Base-by-base conservation (phyloP, 192 early-diverging fungal species). In the Coemansia sp. region DNA sequence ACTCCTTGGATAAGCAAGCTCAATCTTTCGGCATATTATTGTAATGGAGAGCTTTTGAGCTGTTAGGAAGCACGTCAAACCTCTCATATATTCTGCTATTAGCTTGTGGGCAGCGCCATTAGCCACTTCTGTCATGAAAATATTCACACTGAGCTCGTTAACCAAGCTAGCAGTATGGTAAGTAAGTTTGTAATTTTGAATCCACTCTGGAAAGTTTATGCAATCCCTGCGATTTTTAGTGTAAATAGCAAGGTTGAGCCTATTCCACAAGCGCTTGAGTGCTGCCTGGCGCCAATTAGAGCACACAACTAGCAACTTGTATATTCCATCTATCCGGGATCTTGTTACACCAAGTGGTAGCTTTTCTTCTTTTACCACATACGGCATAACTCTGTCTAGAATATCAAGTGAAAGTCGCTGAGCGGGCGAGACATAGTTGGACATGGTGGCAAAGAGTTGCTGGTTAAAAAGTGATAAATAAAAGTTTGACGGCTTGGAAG, bases 241-340 rank as follows among this genome's bases (percentile, higher is more conserved):
- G 16, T 36, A 33, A 10, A 61, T n/a, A 8, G 34, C 18, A 20
- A 61, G 18, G 16, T 36, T 38, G 7, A 38, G 33, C 18, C 2
- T 61, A 20, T 18, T 33, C 58, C 58, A 61, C 16, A 61, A 5
- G n/a, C 34, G 12, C 58, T 39, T 15, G 8, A 61, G 33, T 36
- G 58, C 34, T n/a, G 58, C 58, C 36, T 61, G 58, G 1, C 58
- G 58, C 58, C 58, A 61, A 3, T 3, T 38, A 4, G 33, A 61
- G 58, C 58, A 18, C 18, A 38, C 58, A n/a, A 38, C 58, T 18
- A 38, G 34, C 58, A 61, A 43, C 43, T 53, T 65, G 27, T 71
- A 29, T 33, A 49, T 40, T 49, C 27, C 22, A n/a, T 38, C 39
- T 44, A 38, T 15, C 12, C 7, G 29, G 16, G 11, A 52, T 43